Evolutionary conservation across 345 rosid genomes (phyloP), one percentile per base, ranked within the genome.

Genomic region (Populus deltoides): DNA sequence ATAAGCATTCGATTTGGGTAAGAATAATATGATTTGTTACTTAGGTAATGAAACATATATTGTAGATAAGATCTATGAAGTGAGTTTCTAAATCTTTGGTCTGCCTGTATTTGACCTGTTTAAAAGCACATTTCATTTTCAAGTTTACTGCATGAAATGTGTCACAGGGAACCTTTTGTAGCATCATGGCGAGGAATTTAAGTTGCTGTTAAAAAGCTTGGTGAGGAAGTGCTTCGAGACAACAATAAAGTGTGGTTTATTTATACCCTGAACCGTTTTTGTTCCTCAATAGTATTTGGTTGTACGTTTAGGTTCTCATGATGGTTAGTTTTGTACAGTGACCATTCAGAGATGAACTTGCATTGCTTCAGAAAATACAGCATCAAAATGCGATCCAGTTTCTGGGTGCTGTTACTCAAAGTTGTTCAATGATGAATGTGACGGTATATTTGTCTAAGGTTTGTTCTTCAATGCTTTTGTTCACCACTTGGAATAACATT

Each of bases 351-450:
- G 98, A 95, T 78, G 99, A 95, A 84, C 99, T 96, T 72, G 97
- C 90, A 27, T 86, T 96, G 82, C 92, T 96, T 76, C 98, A 93
- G 88, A 92, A 89, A 88, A 91, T 96, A 72, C 85, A 97, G 13
- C 99, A 96, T 86, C 99, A 97, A 74, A 93, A 96, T 83, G 97
- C 93, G 5, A 97, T 96, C 25, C 99, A 96, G 83, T 96, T 96
- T 85, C 90, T 96, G 79, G 97, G 99, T 77, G 98, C 99, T 71
- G 97, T 96, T 76, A 95, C 98, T 25, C 99, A 92, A 79, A 96
- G 87, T 85, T 93, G 92, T 77, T 98, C 99, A 53, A 91, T 96
- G 99, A 96, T 96, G 98, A 96, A 93, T 81, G 98, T 96, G 67
- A 96, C 92, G 20, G 99, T 93, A 81, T 93, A 92, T 82, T 80